Evolutionary conservation across 1,284 basidiomycete species (phyloP).

Genomic region (Irpex sp.): DNA sequence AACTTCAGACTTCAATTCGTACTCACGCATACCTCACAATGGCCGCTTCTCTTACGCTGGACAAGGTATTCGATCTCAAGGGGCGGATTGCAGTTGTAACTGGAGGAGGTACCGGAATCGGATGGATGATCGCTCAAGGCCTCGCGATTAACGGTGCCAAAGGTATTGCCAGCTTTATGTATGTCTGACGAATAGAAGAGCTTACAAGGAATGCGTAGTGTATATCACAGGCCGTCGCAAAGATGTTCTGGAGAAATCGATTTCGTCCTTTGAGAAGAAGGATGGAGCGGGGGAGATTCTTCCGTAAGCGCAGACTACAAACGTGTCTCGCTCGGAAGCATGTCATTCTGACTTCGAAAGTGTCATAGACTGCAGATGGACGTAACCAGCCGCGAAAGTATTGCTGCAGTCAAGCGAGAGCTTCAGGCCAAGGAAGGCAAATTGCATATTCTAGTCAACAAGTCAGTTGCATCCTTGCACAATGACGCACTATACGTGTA

Average conservation of each 20-base stretch:
- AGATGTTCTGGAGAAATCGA: slow-evolving; percentile 57
- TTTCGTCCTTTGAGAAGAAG: slow-evolving; percentile 41
- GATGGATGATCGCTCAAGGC: slow-evolving; percentile 70
- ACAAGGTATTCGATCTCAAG: slow-evolving; percentile 44
- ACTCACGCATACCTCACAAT: background rate
- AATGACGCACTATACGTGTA: background rate
- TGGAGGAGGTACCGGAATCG: slow-evolving; percentile 80
- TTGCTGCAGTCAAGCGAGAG: slow-evolving; percentile 47
- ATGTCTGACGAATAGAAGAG: background rate
- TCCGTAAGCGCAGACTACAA: slow-evolving; percentile 42
- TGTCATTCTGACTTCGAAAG: background rate
- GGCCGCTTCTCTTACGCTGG: background rate
- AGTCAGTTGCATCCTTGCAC: slow-evolving; percentile 48
- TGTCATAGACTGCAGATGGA: slow-evolving; percentile 60
- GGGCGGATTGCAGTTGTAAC: slow-evolving; percentile 72
- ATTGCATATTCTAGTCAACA: slow-evolving; percentile 78
- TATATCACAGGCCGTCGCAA: slow-evolving; percentile 73
- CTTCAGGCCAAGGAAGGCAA: slow-evolving; percentile 63
- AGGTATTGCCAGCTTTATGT: slow-evolving; percentile 4
- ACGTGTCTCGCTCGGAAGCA: background rate
- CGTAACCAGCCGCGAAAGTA: slow-evolving; percentile 65
- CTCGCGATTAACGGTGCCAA: slow-evolving; percentile 77
- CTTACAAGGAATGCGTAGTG: slow-evolving; percentile 32
- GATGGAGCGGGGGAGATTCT: slow-evolving; percentile 46
- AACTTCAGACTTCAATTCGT: background rate